Conservation (phyloP, 108 stramenopile species). For the Fistulifera solaris region DNA sequence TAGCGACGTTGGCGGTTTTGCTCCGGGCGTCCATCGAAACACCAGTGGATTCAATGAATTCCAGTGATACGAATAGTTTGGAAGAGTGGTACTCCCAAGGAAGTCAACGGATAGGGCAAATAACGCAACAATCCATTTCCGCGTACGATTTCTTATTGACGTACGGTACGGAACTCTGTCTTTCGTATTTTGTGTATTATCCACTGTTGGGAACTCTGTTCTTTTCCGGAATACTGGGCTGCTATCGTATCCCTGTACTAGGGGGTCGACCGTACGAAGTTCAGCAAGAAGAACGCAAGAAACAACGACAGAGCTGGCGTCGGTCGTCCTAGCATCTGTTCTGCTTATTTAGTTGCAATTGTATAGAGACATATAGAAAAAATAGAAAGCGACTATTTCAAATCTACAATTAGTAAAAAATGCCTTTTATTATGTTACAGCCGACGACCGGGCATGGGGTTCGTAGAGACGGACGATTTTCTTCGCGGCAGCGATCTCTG, state of each 20-base stretch:
- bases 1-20: slow-evolving; percentile 45
- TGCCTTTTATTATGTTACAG: too few species aligned
- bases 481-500: too few species aligned
- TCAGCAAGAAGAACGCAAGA: slow-evolving; percentile 13
- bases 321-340: too few species aligned
- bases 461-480: too few species aligned
- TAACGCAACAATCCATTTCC: neutral
- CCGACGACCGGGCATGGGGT: too few species aligned
- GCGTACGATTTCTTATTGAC: slow-evolving; percentile 53
- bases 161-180: slow-evolving; percentile 52
- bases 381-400: too few species aligned
- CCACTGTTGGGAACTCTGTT: slow-evolving; percentile 55
- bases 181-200: slow-evolving; percentile 62
- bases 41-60: neutral
- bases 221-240: slow-evolving; percentile 57
- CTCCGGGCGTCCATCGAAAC: slow-evolving; percentile 35
- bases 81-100: neutral
- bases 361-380: too few species aligned
- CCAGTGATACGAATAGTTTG: neutral
- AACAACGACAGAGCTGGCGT: neutral
- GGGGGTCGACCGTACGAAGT: slow-evolving; percentile 57
- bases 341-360: too few species aligned
- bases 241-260: slow-evolving; percentile 38
- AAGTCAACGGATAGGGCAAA: too few species aligned
- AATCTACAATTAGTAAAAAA: too few species aligned